Conservation (phyloP, 306 rosid genomes). For the Fragaria iinumae region DNA sequence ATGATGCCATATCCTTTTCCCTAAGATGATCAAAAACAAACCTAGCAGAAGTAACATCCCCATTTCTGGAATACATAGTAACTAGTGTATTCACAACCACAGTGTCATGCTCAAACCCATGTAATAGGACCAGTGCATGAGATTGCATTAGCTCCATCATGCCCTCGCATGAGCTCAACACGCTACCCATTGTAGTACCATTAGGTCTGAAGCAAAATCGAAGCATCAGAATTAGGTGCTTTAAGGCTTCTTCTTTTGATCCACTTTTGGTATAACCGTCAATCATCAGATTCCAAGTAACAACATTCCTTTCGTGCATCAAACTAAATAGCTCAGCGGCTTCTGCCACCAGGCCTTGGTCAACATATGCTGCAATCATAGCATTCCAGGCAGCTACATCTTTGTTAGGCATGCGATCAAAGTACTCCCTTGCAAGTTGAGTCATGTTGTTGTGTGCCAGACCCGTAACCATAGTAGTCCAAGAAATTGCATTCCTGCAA, state of each 20-base stretch:
- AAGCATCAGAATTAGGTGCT: slow-evolving; percentile 36
- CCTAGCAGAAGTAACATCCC: slow-evolving; percentile 40
- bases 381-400: slow-evolving; percentile 47
- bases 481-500: slow-evolving; percentile 34
- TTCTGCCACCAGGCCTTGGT: slow-evolving; percentile 37
- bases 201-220: slow-evolving; percentile 40
- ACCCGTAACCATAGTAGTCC: slow-evolving; percentile 52
- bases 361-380: slow-evolving; percentile 40
- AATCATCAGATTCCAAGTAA: slow-evolving; percentile 42
- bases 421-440: slow-evolving; percentile 39
- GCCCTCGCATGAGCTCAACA: slow-evolving; percentile 38
- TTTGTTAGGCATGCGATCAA: slow-evolving; percentile 43
- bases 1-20: slow-evolving; percentile 41
- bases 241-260: slow-evolving; percentile 30
- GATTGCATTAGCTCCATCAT: slow-evolving; percentile 44
- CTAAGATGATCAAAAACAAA: slow-evolving; percentile 39
- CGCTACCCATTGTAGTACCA: slow-evolving; percentile 31
- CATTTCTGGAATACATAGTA: slow-evolving; percentile 43
- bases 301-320: slow-evolving; percentile 41
- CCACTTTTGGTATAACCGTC: slow-evolving; percentile 39
- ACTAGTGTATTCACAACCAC: slow-evolving; percentile 40
- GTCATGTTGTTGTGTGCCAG: slow-evolving; percentile 42
- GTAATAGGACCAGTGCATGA: slow-evolving; percentile 34
- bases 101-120: slow-evolving; percentile 40
- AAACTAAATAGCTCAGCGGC: slow-evolving; percentile 38